Conservation (phyloP, 768 basidiomycete genomes). For the Tylopilus felleus region DNA sequence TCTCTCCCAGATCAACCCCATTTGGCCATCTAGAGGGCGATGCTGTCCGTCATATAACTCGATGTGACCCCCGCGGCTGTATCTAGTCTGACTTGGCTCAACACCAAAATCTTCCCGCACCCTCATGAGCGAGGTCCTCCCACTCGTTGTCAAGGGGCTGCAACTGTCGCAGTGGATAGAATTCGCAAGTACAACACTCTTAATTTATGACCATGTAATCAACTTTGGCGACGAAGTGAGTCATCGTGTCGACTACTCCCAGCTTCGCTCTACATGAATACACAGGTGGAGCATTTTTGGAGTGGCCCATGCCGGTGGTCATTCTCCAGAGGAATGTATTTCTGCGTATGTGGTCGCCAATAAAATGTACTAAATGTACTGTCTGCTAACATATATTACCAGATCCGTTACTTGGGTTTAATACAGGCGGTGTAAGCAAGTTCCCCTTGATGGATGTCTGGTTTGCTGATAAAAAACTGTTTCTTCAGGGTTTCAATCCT, state of each 20-base stretch:
- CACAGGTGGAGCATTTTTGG: constrained; percentile 13
- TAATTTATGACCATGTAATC: constrained; percentile 13
- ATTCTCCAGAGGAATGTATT: constrained; percentile 7
- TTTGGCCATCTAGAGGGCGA: too few species aligned
- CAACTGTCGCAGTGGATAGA: background rate
- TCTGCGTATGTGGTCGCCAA: background rate
- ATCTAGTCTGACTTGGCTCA: too few species aligned
- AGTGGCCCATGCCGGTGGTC: constrained; percentile 11
- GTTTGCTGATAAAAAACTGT: background rate
- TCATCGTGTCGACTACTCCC: background rate
- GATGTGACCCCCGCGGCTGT: too few species aligned
- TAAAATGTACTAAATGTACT: background rate
- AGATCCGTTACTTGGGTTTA: constrained; percentile 14
- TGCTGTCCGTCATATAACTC: too few species aligned
- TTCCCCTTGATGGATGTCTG: background rate
- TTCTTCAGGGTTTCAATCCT: constrained; percentile 3
- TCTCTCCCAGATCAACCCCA: too few species aligned
- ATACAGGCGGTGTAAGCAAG: constrained; percentile 4
- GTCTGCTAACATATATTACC: background rate
- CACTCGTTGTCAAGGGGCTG: background rate
- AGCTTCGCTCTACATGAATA: background rate
- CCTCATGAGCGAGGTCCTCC: background rate
- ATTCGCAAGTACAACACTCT: constrained; percentile 4
- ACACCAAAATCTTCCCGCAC: background rate
- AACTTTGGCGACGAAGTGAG: constrained; percentile 7